Evolutionary conservation across 1,284 basidiomycete genomes (phyloP), one percentile per base, ranked within the genome.

Genomic region (Microbotryum scabiosae): DNA sequence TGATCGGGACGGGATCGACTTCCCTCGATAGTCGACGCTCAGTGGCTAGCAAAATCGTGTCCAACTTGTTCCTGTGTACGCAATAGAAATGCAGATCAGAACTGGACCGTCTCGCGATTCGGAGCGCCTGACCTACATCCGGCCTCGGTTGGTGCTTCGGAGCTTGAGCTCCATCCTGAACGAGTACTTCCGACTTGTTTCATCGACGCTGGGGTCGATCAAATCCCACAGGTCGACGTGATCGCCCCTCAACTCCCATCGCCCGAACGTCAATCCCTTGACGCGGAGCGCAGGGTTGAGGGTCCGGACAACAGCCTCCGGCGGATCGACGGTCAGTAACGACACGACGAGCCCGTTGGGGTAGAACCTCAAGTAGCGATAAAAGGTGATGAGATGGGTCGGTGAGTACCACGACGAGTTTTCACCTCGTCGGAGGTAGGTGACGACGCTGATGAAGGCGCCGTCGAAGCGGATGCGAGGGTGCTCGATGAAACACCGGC

Each of bases 401-500:
- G 70, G 70, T 0, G 66, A 65, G 51, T 68, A 68, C 50, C 51
- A 63, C 7, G 61, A 47, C 23, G 62, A 54, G n/a, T 58, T 51
- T n/a, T 66, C 68, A 25, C 71, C 71, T 18, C 66, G 61, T 20
- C 71, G 68, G 12, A 71, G 53, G 48, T 72, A 72, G 14, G 68
- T 70, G 3, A 72, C 66, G 49, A 70, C 69, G 6, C 60, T 61
- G 50, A 72, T 72, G 57, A 65, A 71, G 16, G 46, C 57, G 14
- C 71, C 71, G 48, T 72, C 71, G 41, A 67, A 62, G 14, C 71
- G 63, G 4, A 71, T 56, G 0, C 70, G 67, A 14, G 69, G 68
- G n/a, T 72, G 71, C 57, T 72, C 70, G 41, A 72, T 68, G 57
- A 63, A 71, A 62, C 68, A 66, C 1, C 69, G 54, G 14, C 71